Conservation (phyloP, 768 basidiomycete genomes). For the Amanita exitialis region DNA sequence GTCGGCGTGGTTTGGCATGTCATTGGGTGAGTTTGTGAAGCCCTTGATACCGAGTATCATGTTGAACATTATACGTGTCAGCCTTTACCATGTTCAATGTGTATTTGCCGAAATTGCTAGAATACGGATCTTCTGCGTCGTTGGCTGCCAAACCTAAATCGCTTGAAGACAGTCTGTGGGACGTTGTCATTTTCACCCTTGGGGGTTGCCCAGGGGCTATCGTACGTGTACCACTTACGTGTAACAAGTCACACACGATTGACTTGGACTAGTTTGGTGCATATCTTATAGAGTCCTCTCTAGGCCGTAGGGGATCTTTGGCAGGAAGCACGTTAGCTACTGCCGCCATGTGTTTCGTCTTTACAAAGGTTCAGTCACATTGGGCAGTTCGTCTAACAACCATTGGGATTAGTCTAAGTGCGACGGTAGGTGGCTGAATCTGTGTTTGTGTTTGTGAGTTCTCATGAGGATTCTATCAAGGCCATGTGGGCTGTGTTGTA, state of each 20-base stretch:
- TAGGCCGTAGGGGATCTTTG: conserved; percentile 67
- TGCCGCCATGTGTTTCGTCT: conserved; percentile 61
- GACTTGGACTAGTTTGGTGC: conserved; percentile 59
- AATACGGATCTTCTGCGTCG: conserved; percentile 33
- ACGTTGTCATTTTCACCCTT: conserved; percentile 78
- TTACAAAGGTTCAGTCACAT: conserved; percentile 47
- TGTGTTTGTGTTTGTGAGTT: background rate
- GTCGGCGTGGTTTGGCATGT: conserved; percentile 67
- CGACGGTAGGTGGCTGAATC: conserved; percentile 38
- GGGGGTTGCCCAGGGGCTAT: conserved; percentile 82
- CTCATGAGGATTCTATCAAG: conserved; percentile 19
- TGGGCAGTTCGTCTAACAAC: conserved; percentile 57
- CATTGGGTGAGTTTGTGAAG: conserved; percentile 53
- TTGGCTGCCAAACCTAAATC: conserved; percentile 25
- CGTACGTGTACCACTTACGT: conserved; percentile 32
- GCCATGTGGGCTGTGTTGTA: conserved; percentile 86
- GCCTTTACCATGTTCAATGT: conserved; percentile 93
- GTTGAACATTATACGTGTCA: conserved; percentile 16
- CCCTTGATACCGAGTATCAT: background rate
- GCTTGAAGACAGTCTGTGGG: conserved; percentile 62
- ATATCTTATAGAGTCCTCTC: conserved; percentile 58
- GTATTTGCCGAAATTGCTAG: conserved; percentile 78
- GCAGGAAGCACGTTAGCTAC: conserved; percentile 71
- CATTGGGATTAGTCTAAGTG: conserved; percentile 68
- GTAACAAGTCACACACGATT: background rate